A percentile compares a stretch with the other conserved stretches of the same genome.
These are phyloP conservation scores for Leishmania tarentolae DNA, from an alignment of 208 protist species.

Conservation along the genomic window DNA sequence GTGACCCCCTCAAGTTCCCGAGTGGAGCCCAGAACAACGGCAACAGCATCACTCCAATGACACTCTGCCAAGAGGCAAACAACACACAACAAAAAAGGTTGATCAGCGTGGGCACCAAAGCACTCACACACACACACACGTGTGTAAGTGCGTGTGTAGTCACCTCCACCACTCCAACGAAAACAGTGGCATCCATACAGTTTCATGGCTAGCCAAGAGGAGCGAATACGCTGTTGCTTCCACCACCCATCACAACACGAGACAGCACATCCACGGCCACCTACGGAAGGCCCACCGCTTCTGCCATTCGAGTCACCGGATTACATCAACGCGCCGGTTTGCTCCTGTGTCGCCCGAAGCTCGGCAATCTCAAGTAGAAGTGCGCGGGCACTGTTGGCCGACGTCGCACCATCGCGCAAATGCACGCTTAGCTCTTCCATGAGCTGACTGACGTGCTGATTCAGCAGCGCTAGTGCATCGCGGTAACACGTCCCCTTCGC, in stretches of 20 bases:
- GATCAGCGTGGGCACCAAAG: neutral
- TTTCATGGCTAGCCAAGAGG: neutral
- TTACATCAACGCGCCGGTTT: neutral
- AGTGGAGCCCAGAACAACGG: neutral
- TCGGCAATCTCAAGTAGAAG: slow-evolving; percentile 50
- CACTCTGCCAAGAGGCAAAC: too few species aligned
- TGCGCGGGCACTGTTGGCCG: slow-evolving; percentile 44
- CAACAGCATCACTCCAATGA: neutral
- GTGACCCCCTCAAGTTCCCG: neutral
- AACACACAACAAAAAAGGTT: neutral
- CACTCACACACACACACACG: neutral
- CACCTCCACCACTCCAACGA: neutral
- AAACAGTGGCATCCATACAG: neutral
- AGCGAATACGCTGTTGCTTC: neutral
- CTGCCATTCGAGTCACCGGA: neutral
- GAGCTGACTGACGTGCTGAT: slow-evolving; percentile 44
- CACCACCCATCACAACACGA: neutral
- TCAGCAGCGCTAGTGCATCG: slow-evolving; percentile 43
- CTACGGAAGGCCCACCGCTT: neutral
- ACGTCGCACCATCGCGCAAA: slow-evolving; percentile 48
- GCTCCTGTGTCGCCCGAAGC: slow-evolving; percentile 31
- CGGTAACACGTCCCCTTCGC: slow-evolving; percentile 37
- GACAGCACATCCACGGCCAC: too few species aligned
- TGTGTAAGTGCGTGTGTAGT: too few species aligned
- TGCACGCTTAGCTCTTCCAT: slow-evolving; percentile 57